phyloP scores from a whole-genome alignment of 805 yeast genomes.

The Metschnikowia cubensis region DNA sequence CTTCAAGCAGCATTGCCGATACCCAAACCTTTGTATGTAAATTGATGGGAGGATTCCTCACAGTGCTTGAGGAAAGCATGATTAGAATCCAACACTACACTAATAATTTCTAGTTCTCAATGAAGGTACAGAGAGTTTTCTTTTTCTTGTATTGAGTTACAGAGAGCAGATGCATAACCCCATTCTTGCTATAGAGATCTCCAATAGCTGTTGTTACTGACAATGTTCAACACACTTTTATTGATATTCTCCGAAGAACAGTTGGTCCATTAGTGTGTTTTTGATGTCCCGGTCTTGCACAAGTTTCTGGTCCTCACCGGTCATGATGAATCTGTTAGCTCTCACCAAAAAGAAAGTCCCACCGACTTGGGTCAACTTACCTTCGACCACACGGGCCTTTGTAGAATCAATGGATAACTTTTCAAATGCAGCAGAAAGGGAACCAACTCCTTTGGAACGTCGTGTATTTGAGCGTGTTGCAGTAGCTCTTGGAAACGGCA shows the following conservation, averaged over 20 bases:
- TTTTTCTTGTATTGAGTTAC: not conserved
- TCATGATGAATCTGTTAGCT: constrained; percentile 38
- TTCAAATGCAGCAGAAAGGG: constrained; percentile 32
- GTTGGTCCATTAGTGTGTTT: constrained; percentile 31
- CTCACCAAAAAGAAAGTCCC: constrained; percentile 38
- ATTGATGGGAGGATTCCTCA: constrained; percentile 88
- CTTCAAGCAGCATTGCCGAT: constrained; percentile 31
- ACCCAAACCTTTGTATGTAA: constrained; percentile 87
- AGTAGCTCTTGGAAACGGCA: constrained; percentile 20
- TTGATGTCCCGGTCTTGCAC: constrained; percentile 36
- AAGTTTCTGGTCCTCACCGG: constrained; percentile 31
- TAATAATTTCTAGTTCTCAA: too few species aligned
- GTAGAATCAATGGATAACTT: constrained; percentile 38
- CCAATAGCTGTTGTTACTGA: constrained; percentile 21
- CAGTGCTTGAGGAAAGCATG: constrained; percentile 61
- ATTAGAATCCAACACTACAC: constrained; percentile 11
- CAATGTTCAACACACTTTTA: constrained; percentile 39
- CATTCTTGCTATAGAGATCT: not conserved
- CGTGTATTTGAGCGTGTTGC: constrained; percentile 32
- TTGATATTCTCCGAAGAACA: constrained; percentile 37
- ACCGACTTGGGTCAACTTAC: constrained; percentile 42
- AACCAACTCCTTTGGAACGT: constrained; percentile 31
- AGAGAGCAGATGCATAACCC: constrained; percentile 2
- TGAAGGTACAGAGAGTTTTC: not conserved
- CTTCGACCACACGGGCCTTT: constrained; percentile 42